Evolutionary conservation across 495 filamentous ascomycete species (phyloP).

Genomic region (Lophiotrema nucula): DNA sequence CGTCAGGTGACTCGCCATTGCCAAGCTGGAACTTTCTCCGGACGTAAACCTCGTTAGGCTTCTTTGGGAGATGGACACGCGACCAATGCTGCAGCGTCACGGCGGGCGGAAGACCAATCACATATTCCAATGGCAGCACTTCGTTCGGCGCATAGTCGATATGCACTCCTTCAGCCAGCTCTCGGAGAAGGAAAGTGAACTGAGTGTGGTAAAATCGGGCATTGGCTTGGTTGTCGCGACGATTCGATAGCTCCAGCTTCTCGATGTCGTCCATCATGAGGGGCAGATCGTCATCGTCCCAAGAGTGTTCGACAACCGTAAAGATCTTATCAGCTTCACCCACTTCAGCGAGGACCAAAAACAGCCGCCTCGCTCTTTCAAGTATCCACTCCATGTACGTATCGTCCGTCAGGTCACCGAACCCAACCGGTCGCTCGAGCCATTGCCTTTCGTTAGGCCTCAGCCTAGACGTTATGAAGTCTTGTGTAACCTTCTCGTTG

Average conservation of each 20-base stretch:
- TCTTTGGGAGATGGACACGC: conserved; percentile 63
- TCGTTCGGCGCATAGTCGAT: conserved; percentile 74
- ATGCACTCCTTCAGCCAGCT: conserved; percentile 68
- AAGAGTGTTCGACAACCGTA: conserved; percentile 76
- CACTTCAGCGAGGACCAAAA: conserved; percentile 77
- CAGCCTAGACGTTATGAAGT: conserved; percentile 67
- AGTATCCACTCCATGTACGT: conserved; percentile 94
- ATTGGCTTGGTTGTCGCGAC: conserved; percentile 62
- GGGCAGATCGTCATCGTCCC: conserved; percentile 87
- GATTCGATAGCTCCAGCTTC: conserved; percentile 61
- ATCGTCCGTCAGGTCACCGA: conserved; percentile 86
- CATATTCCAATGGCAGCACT: conserved; percentile 70
- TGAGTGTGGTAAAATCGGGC: conserved; percentile 77
- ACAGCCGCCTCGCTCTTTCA: conserved; percentile 71
- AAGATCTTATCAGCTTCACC: conserved; percentile 85
- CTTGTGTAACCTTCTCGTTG: conserved; percentile 65
- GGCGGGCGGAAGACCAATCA: conserved; percentile 57
- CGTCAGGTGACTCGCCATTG: conserved; percentile 39
- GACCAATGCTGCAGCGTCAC: conserved; percentile 57
- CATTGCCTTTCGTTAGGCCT: conserved; percentile 61
- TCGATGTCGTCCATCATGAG: conserved; percentile 69
- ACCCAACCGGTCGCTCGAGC: conserved; percentile 68
- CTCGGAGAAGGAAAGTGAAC: conserved; percentile 74
- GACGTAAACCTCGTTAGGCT: conserved; percentile 59
- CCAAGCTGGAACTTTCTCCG: conserved; percentile 71